Evolutionary conservation across 305 asterid genomes (phyloP), one percentile per base, ranked within the genome.

Genomic region (Fraxinus baroniana): DNA sequence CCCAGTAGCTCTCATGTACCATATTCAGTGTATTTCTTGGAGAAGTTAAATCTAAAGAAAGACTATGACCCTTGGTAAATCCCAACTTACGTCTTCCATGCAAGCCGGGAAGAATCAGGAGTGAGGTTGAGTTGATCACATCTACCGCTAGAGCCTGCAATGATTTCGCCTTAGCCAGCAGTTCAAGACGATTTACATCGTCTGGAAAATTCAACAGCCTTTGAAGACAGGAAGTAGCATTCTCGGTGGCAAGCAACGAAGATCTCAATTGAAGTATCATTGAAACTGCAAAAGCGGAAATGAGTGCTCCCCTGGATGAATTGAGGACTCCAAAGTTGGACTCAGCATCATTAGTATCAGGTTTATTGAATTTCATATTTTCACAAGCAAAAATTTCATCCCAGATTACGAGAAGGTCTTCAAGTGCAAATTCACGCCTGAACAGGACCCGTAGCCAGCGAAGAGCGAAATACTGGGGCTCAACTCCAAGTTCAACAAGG

Each of bases 381-480:
- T 91, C 93, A 46, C 88, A 85, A 3, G 93, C 90, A 84, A 94
- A 94, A 68, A 90, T 93, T 85, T 96, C 98, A 83, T 96, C 99
- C 99, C 99, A 96, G 74, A 94, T 85, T 78, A 91, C 74, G 88
- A 96, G 75, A 32, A 96, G 95, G 86, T 91, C 93, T 78, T 94
- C 97, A 64, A 96, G 89, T 22, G 92, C 88, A 89, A 96, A 96
- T 85, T 96, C 99, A 80, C 98, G 98, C 10, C 98, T 98, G 85
- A 96, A 96, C 81, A 96, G 83, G 68, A 96, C 98, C 44, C 98
- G 89, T 39, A 96, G 90, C 99, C 99, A 96, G 68, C 99, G 94
- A 41, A 96, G 92, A 1, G 98, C 90, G 32, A 96, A 96, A 84
- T 94, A 96, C 71, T 94, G 98, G 41, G 99, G 99, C 85, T 96